Conservation (phyloP, 495 filamentous ascomycete species). For the Trichoderma reesei region DNA sequence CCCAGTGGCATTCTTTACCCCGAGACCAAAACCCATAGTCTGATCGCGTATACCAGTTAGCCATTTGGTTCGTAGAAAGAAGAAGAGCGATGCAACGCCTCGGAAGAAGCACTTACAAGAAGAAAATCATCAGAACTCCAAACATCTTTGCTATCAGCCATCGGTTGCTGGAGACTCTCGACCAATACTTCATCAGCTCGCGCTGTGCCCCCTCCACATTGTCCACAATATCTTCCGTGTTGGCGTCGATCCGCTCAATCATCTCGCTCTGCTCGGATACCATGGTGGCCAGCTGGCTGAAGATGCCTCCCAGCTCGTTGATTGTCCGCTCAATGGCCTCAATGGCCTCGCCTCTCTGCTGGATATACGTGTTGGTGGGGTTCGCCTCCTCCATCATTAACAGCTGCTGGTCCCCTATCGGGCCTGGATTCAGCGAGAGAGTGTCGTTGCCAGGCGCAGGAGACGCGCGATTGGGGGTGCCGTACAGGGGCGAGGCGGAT, state of each 20-base stretch:
- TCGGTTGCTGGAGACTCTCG: conserved; percentile 80
- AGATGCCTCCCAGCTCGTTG: conserved; percentile 86
- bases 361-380: conserved; percentile 77
- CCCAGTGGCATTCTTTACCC: conserved; percentile 17
- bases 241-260: conserved; percentile 88
- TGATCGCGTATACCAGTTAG: conserved; percentile 11
- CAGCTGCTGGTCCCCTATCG: conserved; percentile 79
- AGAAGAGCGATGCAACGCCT: conserved; percentile 19
- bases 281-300: conserved; percentile 95
- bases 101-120: conserved; percentile 25
- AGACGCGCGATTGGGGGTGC: conserved; percentile 56
- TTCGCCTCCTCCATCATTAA: conserved; percentile 91
- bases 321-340: conserved; percentile 96
- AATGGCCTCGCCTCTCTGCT: conserved; percentile 89
- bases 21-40: conserved; percentile 30
- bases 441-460: conserved; percentile 56
- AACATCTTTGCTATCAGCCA: conserved; percentile 99
- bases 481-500: conserved; percentile 74
- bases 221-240: conserved; percentile 72
- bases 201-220: conserved; percentile 94
- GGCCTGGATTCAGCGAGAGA: conserved; percentile 61
- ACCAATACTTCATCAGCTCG: conserved; percentile 95
- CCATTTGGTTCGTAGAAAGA: conserved; percentile 6
- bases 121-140: conserved; percentile 61
- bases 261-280: conserved; percentile 94